Percentiles rank a stretch among this genome's conserved stretches.
Conservation (phyloP, 2,329 filamentous ascomycete genomes). For the Myriosclerotinia scirpicola region DNA sequence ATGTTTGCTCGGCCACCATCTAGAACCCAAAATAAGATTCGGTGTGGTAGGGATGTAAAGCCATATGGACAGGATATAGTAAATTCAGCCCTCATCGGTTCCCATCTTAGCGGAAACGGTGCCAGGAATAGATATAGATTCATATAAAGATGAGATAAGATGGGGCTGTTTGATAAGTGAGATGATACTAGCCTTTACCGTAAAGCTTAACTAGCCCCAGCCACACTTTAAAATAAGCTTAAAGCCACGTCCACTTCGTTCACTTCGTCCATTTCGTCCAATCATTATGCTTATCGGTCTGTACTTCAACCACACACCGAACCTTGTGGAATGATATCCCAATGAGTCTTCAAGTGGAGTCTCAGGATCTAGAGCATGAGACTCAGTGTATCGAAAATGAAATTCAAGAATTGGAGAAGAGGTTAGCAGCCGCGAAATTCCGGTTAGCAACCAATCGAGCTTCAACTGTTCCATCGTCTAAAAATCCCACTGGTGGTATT, state of each 20-base stretch:
- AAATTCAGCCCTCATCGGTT: not conserved
- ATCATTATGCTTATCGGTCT: not conserved
- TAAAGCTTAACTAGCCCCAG: not conserved
- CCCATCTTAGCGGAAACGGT: not conserved
- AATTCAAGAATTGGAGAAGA: constrained; percentile 57
- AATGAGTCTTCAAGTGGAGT: constrained; percentile 20
- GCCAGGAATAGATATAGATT: not conserved
- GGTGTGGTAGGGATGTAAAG: not conserved
- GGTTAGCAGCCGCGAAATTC: constrained; percentile 44
- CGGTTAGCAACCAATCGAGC: constrained; percentile 44
- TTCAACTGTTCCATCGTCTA: constrained; percentile 31
- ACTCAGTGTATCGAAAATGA: constrained; percentile 47
- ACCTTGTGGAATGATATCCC: constrained; percentile 8
- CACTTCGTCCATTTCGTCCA: not conserved
- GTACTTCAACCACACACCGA: not conserved
- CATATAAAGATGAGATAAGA: not conserved
- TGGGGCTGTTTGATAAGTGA: not conserved
- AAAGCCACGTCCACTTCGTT: not conserved
- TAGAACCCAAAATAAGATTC: not conserved
- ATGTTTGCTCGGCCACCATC: not conserved
- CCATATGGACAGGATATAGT: not conserved
- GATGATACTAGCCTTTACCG: not conserved
- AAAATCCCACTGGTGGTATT: constrained; percentile 31
- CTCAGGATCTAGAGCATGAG: constrained; percentile 9
- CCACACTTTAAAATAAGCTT: constrained; percentile 19